Evolutionary conservation across 768 basidiomycete species (phyloP).

Genomic region (Leccinum boreale): DNA sequence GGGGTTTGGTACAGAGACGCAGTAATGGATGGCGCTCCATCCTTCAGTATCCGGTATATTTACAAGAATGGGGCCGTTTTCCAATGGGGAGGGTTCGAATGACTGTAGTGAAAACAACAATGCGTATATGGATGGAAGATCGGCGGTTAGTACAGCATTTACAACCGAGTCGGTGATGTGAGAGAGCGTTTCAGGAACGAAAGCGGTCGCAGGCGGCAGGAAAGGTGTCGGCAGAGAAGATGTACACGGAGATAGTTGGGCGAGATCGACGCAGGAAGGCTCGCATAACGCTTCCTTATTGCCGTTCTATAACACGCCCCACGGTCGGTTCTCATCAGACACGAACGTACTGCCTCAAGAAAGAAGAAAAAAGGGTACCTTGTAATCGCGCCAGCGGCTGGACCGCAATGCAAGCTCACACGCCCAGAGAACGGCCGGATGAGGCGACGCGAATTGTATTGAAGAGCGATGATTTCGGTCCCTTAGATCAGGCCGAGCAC

Average conservation of each 20-base stretch:
- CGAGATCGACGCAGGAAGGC: slow-evolving; percentile 21
- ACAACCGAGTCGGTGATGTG: slow-evolving; percentile 51
- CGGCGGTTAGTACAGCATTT: slow-evolving; percentile 47
- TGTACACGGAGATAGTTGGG: slow-evolving; percentile 26
- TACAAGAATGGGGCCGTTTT: slow-evolving; percentile 48
- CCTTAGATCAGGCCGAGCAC: slow-evolving; percentile 69
- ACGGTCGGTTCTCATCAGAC: slow-evolving; percentile 3
- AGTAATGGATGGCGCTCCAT: slow-evolving; percentile 74
- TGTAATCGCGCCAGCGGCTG: slow-evolving; percentile 56
- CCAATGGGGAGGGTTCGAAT: slow-evolving; percentile 41
- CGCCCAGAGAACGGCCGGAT: slow-evolving; percentile 63
- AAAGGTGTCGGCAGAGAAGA: slow-evolving; percentile 26
- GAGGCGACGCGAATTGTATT: slow-evolving; percentile 61
- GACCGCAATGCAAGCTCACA: slow-evolving; percentile 66
- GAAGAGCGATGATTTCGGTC: slow-evolving; percentile 72
- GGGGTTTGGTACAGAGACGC: slow-evolving; percentile 52
- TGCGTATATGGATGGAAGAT: slow-evolving; percentile 50
- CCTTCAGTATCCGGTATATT: slow-evolving; percentile 66
- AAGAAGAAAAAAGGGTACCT: slow-evolving; percentile 39
- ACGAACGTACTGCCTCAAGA: not conserved
- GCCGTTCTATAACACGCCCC: slow-evolving; percentile 23
- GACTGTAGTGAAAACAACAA: slow-evolving; percentile 51
- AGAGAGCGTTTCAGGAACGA: slow-evolving; percentile 40
- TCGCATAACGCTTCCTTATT: slow-evolving; percentile 28
- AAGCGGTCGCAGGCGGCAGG: slow-evolving; percentile 26